A percentile compares a stretch with the other conserved stretches of the same genome.
These are phyloP conservation scores for Phytophthora brassicae DNA, from an alignment of 352 stramenopile genomes.

Conservation along the genomic window DNA sequence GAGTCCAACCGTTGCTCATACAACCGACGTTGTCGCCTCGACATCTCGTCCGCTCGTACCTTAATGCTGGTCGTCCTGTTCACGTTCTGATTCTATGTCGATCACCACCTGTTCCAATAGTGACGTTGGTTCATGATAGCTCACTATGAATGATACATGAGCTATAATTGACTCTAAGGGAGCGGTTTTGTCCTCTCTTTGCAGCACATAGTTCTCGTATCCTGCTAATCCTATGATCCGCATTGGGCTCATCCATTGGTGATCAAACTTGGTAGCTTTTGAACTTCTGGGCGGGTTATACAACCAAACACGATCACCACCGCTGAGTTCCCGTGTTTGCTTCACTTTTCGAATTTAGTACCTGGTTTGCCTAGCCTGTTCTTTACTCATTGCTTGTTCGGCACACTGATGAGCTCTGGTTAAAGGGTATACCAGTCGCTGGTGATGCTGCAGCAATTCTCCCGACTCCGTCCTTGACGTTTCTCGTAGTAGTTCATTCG, in stretches of 20 bases:
- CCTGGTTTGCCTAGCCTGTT: background rate
- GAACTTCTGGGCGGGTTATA: background rate
- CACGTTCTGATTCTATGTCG: no score
- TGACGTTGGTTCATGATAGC: background rate
- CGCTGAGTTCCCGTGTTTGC: background rate
- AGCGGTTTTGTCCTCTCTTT: background rate
- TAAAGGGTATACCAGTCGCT: background rate
- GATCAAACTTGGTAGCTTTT: slow-evolving; percentile 1
- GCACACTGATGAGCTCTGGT: background rate
- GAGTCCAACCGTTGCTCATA: no score
- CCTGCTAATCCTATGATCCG: background rate
- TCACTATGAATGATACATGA: slow-evolving; percentile 1
- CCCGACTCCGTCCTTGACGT: background rate
- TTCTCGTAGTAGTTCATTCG: background rate
- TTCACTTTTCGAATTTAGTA: background rate
- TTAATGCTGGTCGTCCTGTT: no score
- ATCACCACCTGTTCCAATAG: background rate
- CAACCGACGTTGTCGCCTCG: no score
- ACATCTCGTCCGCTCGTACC: no score
- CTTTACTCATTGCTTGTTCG: background rate
- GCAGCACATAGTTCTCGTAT: slow-evolving; percentile 5
- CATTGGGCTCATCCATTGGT: slow-evolving; percentile 4
- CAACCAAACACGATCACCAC: slow-evolving; percentile 1
- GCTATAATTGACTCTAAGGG: background rate
- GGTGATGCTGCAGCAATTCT: background rate